A percentile compares a stretch with the other conserved stretches of the same genome.
Conservation (phyloP, 768 basidiomycete genomes). For the Boletus sp. region DNA sequence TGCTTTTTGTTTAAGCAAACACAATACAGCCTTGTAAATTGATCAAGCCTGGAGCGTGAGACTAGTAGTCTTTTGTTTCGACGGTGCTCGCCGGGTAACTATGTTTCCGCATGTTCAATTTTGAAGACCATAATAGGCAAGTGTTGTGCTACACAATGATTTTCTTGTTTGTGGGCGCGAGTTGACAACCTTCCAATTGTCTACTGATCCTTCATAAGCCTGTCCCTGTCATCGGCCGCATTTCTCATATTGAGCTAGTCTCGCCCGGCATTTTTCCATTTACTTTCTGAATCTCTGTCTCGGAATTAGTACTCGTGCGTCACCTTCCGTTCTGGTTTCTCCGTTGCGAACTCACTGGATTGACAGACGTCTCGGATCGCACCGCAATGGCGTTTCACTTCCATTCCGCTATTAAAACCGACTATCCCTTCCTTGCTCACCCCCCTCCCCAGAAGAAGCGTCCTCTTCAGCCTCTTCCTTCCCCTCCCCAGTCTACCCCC, state of each 20-base stretch:
- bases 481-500: conserved; percentile 3
- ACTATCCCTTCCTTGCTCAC: conserved; percentile 44
- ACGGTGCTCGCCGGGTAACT: neutral
- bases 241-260: conserved; percentile 18
- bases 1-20: neutral
- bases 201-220: conserved; percentile 15
- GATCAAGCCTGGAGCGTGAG: neutral
- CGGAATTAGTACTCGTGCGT: neutral
- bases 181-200: conserved; percentile 20
- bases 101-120: too few species aligned
- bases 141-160: conserved; percentile 26
- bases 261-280: conserved; percentile 4
- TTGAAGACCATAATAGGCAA: conserved; percentile 16
- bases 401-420: conserved; percentile 13
- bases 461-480: conserved; percentile 32
- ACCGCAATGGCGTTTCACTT: conserved; percentile 10
- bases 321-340: conserved; percentile 1
- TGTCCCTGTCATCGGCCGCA: neutral
- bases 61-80: neutral
- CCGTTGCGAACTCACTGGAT: conserved; percentile 1
- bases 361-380: conserved; percentile 8
- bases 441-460: conserved; percentile 40
- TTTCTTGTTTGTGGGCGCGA: conserved; percentile 20
- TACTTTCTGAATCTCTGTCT: neutral
- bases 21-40: neutral